Evolutionary conservation across 2,329 filamentous ascomycete genomes (phyloP).

Genomic region (Neonectria sp.): DNA sequence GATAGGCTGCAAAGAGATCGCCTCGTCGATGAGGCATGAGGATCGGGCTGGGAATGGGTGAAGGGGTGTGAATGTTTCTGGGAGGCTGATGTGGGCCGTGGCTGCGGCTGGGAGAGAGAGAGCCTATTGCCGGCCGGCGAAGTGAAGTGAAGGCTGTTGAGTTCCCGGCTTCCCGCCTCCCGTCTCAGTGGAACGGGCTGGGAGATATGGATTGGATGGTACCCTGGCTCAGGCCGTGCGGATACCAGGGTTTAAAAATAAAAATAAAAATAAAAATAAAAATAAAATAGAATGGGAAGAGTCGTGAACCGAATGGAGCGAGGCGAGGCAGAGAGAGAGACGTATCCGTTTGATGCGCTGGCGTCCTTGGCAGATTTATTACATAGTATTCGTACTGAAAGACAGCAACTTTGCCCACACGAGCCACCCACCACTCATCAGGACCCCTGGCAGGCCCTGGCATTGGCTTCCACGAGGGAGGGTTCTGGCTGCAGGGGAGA

Average conservation of each 20-base stretch:
- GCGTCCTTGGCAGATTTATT: background rate
- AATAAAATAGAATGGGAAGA: no score
- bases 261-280: no score
- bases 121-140: background rate
- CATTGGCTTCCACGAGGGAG: background rate
- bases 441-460: background rate
- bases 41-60: constrained; percentile 1
- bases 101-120: constrained; percentile 14
- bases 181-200: background rate
- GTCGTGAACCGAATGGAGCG: no score
- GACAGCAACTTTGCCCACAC: background rate
- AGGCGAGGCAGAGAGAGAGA: background rate
- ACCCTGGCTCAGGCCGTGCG: background rate
- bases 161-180: constrained; percentile 2
- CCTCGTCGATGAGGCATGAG: constrained; percentile 2
- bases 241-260: background rate
- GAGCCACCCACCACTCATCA: background rate
- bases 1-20: background rate
- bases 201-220: background rate
- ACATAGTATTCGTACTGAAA: background rate
- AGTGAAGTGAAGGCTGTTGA: background rate
- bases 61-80: constrained; percentile 12
- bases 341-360: background rate
- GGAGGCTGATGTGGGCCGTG: background rate
- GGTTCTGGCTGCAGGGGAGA: background rate